Conservation (phyloP, 2,329 filamentous ascomycete species). For the Arthrobotrys pseudoclavata region DNA sequence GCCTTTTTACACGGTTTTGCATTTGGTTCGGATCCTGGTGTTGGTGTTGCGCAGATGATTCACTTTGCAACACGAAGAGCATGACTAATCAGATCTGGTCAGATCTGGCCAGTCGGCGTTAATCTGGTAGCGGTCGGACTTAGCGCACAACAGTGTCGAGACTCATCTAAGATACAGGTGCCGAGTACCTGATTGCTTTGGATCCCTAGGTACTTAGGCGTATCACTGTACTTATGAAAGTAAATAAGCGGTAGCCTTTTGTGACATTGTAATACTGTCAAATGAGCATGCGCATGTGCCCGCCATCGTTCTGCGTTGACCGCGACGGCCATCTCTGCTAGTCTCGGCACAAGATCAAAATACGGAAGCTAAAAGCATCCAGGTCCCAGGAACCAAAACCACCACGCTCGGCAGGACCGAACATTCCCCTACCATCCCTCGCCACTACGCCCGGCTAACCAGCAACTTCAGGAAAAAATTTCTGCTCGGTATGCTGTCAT, state of each 20-base stretch:
- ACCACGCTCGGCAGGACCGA: conserved; percentile 22
- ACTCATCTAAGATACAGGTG: neutral
- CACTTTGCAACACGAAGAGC: neutral
- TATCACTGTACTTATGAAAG: neutral
- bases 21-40: neutral
- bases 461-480: conserved; percentile 11
- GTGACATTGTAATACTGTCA: neutral
- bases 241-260: neutral
- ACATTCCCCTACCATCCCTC: neutral
- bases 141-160: neutral
- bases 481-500: conserved; percentile 50
- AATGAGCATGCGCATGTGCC: conserved; percentile 15
- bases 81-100: conserved; percentile 12
- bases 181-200: neutral
- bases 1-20: neutral
- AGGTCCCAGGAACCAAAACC: conserved; percentile 31
- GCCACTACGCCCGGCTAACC: conserved; percentile 31
- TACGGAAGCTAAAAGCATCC: conserved; percentile 43
- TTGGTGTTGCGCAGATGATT: conserved; percentile 19
- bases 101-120: neutral
- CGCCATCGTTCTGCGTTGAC: no score
- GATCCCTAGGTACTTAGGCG: neutral
- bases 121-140: neutral
- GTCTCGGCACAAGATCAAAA: conserved; percentile 53
- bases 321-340: conserved; percentile 21